phyloP scores from a whole-genome alignment of 345 rosid species.

The Hypericum perforatum region DNA sequence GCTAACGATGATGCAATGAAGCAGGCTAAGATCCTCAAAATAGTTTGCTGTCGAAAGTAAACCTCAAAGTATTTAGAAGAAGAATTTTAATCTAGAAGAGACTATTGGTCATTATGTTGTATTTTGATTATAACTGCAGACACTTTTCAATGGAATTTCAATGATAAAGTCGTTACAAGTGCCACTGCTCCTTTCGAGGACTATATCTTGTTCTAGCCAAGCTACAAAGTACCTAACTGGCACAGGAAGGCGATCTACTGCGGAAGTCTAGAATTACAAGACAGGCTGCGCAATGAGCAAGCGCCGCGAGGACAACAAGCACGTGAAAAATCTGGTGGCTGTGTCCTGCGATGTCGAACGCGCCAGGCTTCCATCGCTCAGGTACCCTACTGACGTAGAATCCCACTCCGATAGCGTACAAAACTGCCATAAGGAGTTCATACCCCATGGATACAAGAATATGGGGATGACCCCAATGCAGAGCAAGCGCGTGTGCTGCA shows the following conservation, averaged over 20 bases:
- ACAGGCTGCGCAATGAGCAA: slow-evolving; percentile 74
- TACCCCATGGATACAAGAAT: slow-evolving; percentile 42
- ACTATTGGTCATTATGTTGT: too few species aligned
- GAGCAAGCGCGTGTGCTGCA: slow-evolving; percentile 58
- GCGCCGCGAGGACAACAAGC: slow-evolving; percentile 77
- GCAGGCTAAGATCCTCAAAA: too few species aligned
- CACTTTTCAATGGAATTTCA: too few species aligned
- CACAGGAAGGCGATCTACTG: slow-evolving; percentile 46
- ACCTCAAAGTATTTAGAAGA: too few species aligned
- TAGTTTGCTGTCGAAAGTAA: too few species aligned
- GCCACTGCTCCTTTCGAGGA: too few species aligned
- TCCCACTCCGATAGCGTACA: slow-evolving; percentile 61
- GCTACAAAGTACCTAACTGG: slow-evolving; percentile 1
- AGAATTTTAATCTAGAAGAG: too few species aligned
- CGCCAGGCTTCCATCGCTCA: slow-evolving; percentile 86
- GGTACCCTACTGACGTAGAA: slow-evolving; percentile 68
- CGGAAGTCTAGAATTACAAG: slow-evolving; percentile 71
- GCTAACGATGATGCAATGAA: too few species aligned
- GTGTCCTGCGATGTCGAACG: slow-evolving; percentile 90
- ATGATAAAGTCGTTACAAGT: too few species aligned
- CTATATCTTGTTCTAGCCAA: too few species aligned
- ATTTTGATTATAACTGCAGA: too few species aligned
- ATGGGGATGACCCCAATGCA: slow-evolving; percentile 60
- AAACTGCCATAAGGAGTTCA: slow-evolving; percentile 70
- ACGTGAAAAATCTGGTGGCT: slow-evolving; percentile 96